Evolutionary conservation across 1,139 yeast genomes (phyloP).

Genomic region (Zhuliangozyma blackwelliae): DNA sequence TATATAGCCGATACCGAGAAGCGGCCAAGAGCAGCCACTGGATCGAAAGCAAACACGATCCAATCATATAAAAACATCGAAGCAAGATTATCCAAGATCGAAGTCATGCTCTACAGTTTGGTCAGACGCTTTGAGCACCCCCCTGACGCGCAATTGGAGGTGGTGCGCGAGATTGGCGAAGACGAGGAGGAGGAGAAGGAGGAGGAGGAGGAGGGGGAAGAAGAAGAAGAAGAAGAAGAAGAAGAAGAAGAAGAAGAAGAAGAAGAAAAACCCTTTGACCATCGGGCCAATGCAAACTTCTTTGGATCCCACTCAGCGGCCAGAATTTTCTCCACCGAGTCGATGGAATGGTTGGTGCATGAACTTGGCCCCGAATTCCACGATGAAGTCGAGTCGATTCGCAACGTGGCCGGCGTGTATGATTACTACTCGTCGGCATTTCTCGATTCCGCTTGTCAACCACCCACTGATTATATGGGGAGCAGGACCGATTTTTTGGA

Average conservation of each 20-base stretch:
- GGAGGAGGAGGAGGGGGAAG: neutral
- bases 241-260: slow-evolving; percentile 5
- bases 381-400: slow-evolving; percentile 15
- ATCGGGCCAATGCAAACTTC: slow-evolving; percentile 27
- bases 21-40: slow-evolving; percentile 10
- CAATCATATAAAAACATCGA: slow-evolving; percentile 6
- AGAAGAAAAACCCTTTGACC: slow-evolving; percentile 14
- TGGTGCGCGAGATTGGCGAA: too few relatives aligned
- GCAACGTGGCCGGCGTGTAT: slow-evolving; percentile 15
- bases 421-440: slow-evolving; percentile 5
- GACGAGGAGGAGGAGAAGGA: neutral
- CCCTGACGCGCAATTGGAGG: neutral
- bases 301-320: slow-evolving; percentile 17
- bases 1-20: slow-evolving; percentile 21
- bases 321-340: slow-evolving; percentile 17
- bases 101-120: slow-evolving; percentile 5
- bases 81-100: slow-evolving; percentile 6
- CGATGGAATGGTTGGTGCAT: slow-evolving; percentile 28
- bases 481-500: slow-evolving; percentile 7
- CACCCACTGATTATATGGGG: slow-evolving; percentile 4
- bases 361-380: slow-evolving; percentile 10
- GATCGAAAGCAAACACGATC: slow-evolving; percentile 3
- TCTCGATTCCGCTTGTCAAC: slow-evolving; percentile 8
- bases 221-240: slow-evolving; percentile 5
- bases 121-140: slow-evolving; percentile 6